Percentiles rank a stretch among this genome's conserved stretches.
phyloP scores from a whole-genome alignment of 805 yeast genomes.

The Candida suzukii region DNA sequence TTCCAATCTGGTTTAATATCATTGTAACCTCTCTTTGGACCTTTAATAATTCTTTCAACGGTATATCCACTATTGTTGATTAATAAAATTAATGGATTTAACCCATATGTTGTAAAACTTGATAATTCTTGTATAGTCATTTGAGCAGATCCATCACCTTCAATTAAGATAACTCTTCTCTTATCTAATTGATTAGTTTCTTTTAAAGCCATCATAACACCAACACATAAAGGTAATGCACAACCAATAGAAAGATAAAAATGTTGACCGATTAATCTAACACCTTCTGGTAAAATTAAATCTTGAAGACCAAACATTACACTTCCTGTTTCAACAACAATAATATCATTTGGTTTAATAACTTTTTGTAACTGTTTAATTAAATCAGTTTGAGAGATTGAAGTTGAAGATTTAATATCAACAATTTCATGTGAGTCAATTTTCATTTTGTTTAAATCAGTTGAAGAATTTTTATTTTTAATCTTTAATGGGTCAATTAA shows the following conservation, averaged over 20 bases:
- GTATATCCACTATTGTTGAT: slow-evolving; percentile 47
- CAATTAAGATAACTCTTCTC: slow-evolving; percentile 34
- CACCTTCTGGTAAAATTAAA: slow-evolving; percentile 28
- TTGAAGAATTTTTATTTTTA: neutral
- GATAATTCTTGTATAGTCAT: slow-evolving; percentile 46
- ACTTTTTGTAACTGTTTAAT: slow-evolving; percentile 28
- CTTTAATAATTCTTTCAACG: slow-evolving; percentile 41
- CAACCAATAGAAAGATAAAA: slow-evolving; percentile 47
- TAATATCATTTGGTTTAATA: slow-evolving; percentile 31
- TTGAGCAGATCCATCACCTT: slow-evolving; percentile 52
- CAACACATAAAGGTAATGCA: slow-evolving; percentile 44
- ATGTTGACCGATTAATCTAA: slow-evolving; percentile 28
- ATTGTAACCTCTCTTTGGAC: slow-evolving; percentile 42
- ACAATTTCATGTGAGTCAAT: slow-evolving; percentile 5
- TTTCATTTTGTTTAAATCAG: neutral
- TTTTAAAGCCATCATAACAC: slow-evolving; percentile 35
- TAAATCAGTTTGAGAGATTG: slow-evolving; percentile 41
- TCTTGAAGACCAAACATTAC: slow-evolving; percentile 36
- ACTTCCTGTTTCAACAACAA: slow-evolving; percentile 41
- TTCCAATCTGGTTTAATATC: slow-evolving; percentile 43
- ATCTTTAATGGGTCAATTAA: slow-evolving; percentile 22
- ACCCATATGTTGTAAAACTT: slow-evolving; percentile 31
- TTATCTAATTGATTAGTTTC: slow-evolving; percentile 26
- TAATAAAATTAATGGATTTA: slow-evolving; percentile 36
- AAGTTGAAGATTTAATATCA: slow-evolving; percentile 19